These are phyloP conservation scores for Elongisporangium prolatum DNA, from an alignment of 352 stramenopile genomes.

Conservation along the genomic window DNA sequence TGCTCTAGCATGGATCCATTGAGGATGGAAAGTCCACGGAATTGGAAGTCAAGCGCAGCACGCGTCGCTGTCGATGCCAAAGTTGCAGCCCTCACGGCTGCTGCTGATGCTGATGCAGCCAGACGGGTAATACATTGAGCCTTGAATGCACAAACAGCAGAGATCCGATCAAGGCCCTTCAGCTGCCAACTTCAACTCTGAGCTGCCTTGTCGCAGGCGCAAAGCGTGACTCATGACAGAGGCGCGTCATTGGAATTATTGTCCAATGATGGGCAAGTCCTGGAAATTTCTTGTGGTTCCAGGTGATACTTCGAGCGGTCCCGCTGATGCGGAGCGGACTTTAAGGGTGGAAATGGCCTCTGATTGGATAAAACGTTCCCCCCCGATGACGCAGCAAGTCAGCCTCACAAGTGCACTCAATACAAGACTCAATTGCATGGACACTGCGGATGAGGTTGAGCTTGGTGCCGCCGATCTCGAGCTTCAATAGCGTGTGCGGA, in stretches of 20 bases:
- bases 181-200: not conserved
- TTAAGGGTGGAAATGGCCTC: not conserved
- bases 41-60: not conserved
- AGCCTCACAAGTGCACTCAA: not conserved
- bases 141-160: not conserved
- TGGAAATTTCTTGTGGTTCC: not conserved
- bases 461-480: not conserved
- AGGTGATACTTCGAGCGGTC: not conserved
- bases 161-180: not conserved
- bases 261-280: not conserved
- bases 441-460: not conserved
- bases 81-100: not conserved
- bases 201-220: constrained; percentile 2
- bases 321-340: not conserved
- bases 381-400: not conserved
- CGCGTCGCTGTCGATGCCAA: not conserved
- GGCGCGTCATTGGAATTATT: constrained; percentile 1
- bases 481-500: not conserved
- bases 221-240: constrained; percentile 11
- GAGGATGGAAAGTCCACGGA: not conserved
- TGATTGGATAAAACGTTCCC: not conserved
- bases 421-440: not conserved
- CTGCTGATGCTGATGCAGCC: not conserved
- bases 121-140: not conserved
- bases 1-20: not conserved